These are phyloP conservation scores for Xylona heveae DNA, from an alignment of 495 filamentous ascomycete genomes.

Conservation along the genomic window DNA sequence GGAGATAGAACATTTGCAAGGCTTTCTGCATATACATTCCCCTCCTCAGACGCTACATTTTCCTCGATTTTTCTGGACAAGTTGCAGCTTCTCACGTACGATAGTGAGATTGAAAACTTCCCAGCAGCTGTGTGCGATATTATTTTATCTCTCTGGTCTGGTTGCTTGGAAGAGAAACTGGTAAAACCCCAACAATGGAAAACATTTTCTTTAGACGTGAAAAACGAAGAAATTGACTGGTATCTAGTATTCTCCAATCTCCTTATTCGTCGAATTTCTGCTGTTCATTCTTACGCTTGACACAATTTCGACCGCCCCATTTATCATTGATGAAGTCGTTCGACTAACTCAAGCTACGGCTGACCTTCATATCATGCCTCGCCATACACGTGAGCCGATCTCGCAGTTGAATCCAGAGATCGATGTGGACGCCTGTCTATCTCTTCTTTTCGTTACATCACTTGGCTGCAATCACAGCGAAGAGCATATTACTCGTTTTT, in stretches of 20 bases:
- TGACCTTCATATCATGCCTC: conserved; percentile 33
- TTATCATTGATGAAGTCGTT: conserved; percentile 30
- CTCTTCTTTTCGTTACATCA: conserved; percentile 35
- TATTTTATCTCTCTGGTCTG: conserved; percentile 37
- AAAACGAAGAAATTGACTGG: background rate
- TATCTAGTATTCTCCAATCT: conserved; percentile 27
- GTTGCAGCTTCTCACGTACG: conserved; percentile 16
- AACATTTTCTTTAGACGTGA: too few relatives aligned
- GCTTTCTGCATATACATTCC: conserved; percentile 26
- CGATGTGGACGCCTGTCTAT: conserved; percentile 32
- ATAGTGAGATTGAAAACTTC: conserved; percentile 20
- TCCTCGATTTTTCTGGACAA: conserved; percentile 36
- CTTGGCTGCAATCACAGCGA: conserved; percentile 22
- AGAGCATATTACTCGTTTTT: conserved; percentile 27
- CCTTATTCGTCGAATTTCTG: conserved; percentile 33
- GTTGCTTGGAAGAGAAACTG: conserved; percentile 35
- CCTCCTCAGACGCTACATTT: conserved; percentile 29
- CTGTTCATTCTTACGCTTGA: conserved; percentile 30
- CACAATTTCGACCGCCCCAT: conserved; percentile 18
- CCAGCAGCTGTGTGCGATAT: conserved; percentile 28
- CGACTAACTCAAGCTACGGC: conserved; percentile 30
- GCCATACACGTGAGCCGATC: conserved; percentile 25
- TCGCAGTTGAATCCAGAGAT: conserved; percentile 26
- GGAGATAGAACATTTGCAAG: conserved; percentile 33
- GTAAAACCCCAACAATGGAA: conserved; percentile 11